phyloP scores from a whole-genome alignment of 306 rosid genomes.

The Trifolium subterraneum region DNA sequence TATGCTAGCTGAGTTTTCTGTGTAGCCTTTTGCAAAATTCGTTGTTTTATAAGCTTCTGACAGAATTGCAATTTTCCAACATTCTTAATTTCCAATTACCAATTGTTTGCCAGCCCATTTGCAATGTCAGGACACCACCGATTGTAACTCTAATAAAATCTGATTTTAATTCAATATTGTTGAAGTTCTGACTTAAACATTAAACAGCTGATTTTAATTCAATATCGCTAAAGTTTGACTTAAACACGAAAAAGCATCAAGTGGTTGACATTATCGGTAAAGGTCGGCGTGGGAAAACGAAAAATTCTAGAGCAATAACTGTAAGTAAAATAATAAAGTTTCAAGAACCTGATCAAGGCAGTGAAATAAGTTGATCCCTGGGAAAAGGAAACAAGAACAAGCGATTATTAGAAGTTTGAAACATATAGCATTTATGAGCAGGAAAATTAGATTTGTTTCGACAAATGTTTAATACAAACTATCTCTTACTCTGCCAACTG shows the following conservation, averaged over 20 bases:
- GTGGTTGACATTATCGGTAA: slow-evolving; percentile 2
- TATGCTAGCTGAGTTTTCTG: not conserved
- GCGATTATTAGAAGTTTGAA: slow-evolving; percentile 41
- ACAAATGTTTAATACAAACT: slow-evolving; percentile 27
- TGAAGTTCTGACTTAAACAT: slow-evolving; percentile 7
- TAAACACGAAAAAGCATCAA: slow-evolving; percentile 26
- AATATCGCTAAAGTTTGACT: slow-evolving; percentile 4
- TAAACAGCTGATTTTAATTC: not conserved
- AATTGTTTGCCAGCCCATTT: slow-evolving; percentile 15
- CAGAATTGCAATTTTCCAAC: not conserved
- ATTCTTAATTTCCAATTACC: slow-evolving; percentile 23
- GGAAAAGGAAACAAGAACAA: slow-evolving; percentile 42
- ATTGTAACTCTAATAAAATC: slow-evolving; percentile 10
- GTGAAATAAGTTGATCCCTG: slow-evolving; percentile 71
- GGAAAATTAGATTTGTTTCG: not conserved
- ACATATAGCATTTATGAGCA: slow-evolving; percentile 19
- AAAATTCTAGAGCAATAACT: not conserved
- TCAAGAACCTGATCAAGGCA: slow-evolving; percentile 77
- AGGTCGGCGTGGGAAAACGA: slow-evolving; percentile 16
- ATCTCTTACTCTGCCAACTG: slow-evolving; percentile 63
- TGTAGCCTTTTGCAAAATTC: not conserved
- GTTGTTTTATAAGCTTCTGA: slow-evolving; percentile 8
- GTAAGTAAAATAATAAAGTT: slow-evolving; percentile 24
- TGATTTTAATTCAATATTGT: not conserved
- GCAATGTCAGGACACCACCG: slow-evolving; percentile 1